Conservation (phyloP, 331 rosid genomes). For the Malus hybrid region DNA sequence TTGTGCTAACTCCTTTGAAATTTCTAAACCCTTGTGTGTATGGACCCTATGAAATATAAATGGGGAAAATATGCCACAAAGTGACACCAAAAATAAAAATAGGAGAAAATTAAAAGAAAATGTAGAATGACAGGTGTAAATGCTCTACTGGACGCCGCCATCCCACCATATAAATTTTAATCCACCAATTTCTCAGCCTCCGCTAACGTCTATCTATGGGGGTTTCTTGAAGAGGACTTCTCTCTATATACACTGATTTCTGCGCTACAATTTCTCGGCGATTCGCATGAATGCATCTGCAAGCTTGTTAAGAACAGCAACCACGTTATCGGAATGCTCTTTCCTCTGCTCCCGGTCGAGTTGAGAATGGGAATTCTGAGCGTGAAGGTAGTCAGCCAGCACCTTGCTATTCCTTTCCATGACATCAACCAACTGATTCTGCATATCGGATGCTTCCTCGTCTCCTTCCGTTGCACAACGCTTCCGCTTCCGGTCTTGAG, state of each 20-base stretch:
- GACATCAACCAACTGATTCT: slow-evolving; percentile 62
- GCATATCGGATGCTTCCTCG: slow-evolving; percentile 43
- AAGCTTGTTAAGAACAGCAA: slow-evolving; percentile 81
- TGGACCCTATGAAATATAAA: slow-evolving; percentile 13
- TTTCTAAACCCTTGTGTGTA: slow-evolving; percentile 19
- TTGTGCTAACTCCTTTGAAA: slow-evolving; percentile 21
- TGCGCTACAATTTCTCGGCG: slow-evolving; percentile 75
- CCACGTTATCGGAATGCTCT: slow-evolving; percentile 54
- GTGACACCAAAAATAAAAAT: slow-evolving; percentile 10
- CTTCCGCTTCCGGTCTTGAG: slow-evolving; percentile 77
- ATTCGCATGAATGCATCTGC: slow-evolving; percentile 89
- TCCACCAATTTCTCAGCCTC: slow-evolving; percentile 11
- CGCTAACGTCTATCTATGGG: slow-evolving; percentile 17
- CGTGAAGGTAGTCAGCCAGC: slow-evolving; percentile 64
- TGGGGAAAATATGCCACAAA: slow-evolving; percentile 26
- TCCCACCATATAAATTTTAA: slow-evolving; percentile 14
- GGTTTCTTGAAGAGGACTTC: slow-evolving; percentile 19
- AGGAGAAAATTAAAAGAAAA: background rate
- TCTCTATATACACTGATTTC: slow-evolving; percentile 56
- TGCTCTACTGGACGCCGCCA: slow-evolving; percentile 25
- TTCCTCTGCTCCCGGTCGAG: slow-evolving; percentile 80
- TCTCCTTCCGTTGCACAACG: slow-evolving; percentile 48
- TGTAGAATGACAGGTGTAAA: slow-evolving; percentile 9
- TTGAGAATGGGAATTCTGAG: slow-evolving; percentile 65
- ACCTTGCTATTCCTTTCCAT: slow-evolving; percentile 80